Evolutionary conservation across 1,284 basidiomycete species (phyloP), one percentile per base, ranked within the genome.

Genomic region (Thecaphora frezii): DNA sequence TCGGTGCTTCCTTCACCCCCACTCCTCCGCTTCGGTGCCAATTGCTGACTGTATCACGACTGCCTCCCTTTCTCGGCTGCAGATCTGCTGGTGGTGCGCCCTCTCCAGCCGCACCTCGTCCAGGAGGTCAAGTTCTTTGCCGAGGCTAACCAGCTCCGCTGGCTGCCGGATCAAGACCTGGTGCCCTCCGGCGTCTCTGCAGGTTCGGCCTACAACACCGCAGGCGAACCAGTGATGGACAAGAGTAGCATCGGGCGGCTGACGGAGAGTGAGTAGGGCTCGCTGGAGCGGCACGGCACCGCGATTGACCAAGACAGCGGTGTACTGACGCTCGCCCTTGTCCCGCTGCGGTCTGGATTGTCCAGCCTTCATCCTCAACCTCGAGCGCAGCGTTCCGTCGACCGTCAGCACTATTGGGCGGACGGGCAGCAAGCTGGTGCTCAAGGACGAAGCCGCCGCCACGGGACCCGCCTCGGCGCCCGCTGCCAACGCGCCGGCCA

Each of bases 371-470:
- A 66, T 77, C 38, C 44, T 64, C 19, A 64, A 69, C 24, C 58
- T 77, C 5, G 74, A 77, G 54, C 49, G 57, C 14, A 69, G 73
- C 23, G 75, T 77, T 22, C 59, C 73, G 8, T 69, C 65, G 18
- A 77, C 75, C 0, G 73, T 76, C 9, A 66, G 60, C 30, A 76
- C 75, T 2, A 67, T 77, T 36, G 66, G 60, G 3, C 62, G 63
- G 36, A 76, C 73, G 16, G 70, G 68, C 2, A 54, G 54, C 46
- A 77, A 77, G 60, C 65, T 77, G n/a, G 69, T 76, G 1, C 59
- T 73, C 45, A 54, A 58, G 24, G 48, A 61, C 19, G 50, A 52
- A 16, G 33, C 19, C 3, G 16, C 51, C n/a, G n/a, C n/a, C n/a
- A n/a, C n/a, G n/a, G n/a, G n/a, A n/a, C n/a, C n/a, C n/a, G n/a